Base-by-base conservation (phyloP, 306 rosid species). In the Herpetospermum pedunculosum region DNA sequence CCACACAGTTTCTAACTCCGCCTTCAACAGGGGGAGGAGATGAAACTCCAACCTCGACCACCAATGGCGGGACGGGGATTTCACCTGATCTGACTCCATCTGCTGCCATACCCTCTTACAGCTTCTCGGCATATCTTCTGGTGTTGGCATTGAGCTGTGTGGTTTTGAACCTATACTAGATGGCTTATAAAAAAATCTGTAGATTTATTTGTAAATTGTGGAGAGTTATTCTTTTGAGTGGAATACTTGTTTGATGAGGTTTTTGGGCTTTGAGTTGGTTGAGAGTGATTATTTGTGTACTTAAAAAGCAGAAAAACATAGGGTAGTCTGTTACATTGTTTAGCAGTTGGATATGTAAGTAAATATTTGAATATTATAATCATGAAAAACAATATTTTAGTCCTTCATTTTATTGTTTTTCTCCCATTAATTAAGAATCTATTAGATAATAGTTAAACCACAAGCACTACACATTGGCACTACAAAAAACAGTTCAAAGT, bases 171-270 rank as follows among this genome's bases (percentile, higher is more conserved):
- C 30, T 68, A 25, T 5, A 25, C 53, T 68, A 68, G 73, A 41
- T 23, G 41, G 37, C 38, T 14, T 25, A 15, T 25, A 1, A 14
- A 68, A 68, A 14, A 13, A 25, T 41, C 7, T 23, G 53, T 43
- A 8, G 2, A 43, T 68, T 40, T 41, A 23, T 68, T 68, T 68
- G 73, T 38, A 38, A 19, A 65, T 16, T 32, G 26, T 60, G 69
- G 44, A 49, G 68, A 59, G 41, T 37, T 37, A n/a, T 63, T 63
- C 70, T 63, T 63, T 63, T 63, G 30, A 63, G 70, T 63, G 70
- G 69, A 60, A 32, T 60, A 8, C 28, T 50, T n/a, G 38, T 16
- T 30, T 34, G 26, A 58, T 26, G 38, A 58, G 64, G 8, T 14
- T 58, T 28, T 58, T 58, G 64, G 37, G 21, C 64, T 58, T 58